Base-by-base conservation (phyloP, 441 rosid species). In the Daphne laureola region DNA sequence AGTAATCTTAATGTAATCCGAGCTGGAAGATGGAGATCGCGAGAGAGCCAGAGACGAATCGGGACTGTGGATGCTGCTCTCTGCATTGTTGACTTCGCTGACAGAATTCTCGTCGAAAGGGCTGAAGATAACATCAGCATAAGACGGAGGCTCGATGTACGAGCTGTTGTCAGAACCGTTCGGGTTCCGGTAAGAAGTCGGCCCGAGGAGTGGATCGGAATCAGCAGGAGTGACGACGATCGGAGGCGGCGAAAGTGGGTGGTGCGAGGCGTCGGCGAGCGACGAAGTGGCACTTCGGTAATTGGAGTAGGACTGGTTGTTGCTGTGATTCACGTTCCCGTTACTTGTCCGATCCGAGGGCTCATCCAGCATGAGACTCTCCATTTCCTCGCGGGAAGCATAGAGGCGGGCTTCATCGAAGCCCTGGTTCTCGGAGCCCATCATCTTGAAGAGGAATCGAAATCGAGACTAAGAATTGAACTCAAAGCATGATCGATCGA, bases 141-240 rank as follows among this genome's bases (percentile, higher is more conserved):
- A 90, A 3, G 93, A 70, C 11, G 90, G 93, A 31, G 93, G 90
- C 54, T 90, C 93, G 78, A 84, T 78, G 76, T 89, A 79, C 21
- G 85, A 70, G 54, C 61, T 58, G 59, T 67, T 63, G 46, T 71
- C 73, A 47, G 58, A 25, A 18, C 73, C 53, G 70, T 49, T 72
- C 53, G 73, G 63, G 76, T 58, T 76, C 48, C 63, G 64, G 50
- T 50, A 69, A 1, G 73, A 66, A 3, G 77, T 61, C 27, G 85
- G 80, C 23, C 80, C 45, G 51, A 79, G 77, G 7, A 86, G 64
- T 8, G 92, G 95, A 78, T 89, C 95, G 12, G 80, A 83, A 45
- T 83, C 83, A 2, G 83, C 78, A 5, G 85, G 82, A 4, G 67
- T 63, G 23, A 54, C 26, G 49, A 59, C 35, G 51, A 75, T 43